A percentile compares a stretch with the other conserved stretches of the same genome.
Conservation (phyloP, 768 basidiomycete genomes). For the Lactarius tabidus region DNA sequence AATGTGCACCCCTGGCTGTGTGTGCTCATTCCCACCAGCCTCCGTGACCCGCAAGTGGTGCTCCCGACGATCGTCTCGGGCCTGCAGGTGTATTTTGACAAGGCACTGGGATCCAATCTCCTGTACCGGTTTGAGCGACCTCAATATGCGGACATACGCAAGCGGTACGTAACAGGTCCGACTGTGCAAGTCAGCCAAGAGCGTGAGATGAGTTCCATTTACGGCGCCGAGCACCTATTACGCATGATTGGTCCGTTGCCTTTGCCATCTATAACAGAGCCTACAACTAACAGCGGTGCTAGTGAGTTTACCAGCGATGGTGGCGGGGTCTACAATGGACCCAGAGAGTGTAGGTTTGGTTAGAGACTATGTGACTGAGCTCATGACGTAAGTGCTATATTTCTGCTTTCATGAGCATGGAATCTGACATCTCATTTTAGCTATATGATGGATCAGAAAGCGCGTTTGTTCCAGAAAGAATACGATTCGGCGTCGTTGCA, state of each 20-base stretch:
- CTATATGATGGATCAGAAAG: constrained; percentile 22
- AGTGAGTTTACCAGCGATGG: constrained; percentile 93
- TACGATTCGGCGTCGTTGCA: constrained; percentile 27
- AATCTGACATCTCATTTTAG: constrained; percentile 5
- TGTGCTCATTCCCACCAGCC: constrained; percentile 34
- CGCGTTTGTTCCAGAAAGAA: constrained; percentile 24
- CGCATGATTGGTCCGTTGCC: constrained; percentile 76
- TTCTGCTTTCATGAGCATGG: neutral
- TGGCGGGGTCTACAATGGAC: constrained; percentile 87
- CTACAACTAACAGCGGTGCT: neutral
- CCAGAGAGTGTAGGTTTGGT: constrained; percentile 78
- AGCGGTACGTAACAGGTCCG: constrained; percentile 67
- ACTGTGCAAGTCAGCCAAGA: constrained; percentile 64
- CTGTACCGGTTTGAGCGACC: constrained; percentile 94
- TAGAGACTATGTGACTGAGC: constrained; percentile 84
- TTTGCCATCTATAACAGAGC: neutral
- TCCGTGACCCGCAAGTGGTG: constrained; percentile 66
- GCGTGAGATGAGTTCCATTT: constrained; percentile 84
- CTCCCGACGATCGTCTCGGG: constrained; percentile 82
- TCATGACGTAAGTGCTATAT: constrained; percentile 62
- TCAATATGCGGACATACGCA: constrained; percentile 80
- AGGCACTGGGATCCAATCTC: constrained; percentile 82
- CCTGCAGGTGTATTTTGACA: constrained; percentile 89
- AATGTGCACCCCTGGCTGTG: neutral
- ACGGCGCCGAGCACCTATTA: constrained; percentile 92